Percentiles rank a stretch among this genome's conserved stretches.
Evolutionary conservation across 495 filamentous ascomycete species (phyloP).

Genomic region (Thozetella sp.): DNA sequence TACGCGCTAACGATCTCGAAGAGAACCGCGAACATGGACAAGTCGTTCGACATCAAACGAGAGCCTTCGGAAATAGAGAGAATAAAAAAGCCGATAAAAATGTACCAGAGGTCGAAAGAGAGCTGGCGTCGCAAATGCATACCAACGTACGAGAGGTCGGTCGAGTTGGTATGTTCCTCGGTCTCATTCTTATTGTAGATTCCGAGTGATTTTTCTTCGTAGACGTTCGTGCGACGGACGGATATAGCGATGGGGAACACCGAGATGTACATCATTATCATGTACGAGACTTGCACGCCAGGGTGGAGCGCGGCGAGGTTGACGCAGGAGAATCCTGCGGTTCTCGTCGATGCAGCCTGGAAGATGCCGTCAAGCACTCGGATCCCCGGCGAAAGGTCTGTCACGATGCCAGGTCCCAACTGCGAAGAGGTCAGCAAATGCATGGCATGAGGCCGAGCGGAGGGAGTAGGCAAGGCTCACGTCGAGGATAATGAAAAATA

Average conservation of each 20-base stretch:
- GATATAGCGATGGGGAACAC: constrained; percentile 95
- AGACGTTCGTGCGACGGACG: constrained; percentile 91
- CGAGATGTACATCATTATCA: constrained; percentile 99
- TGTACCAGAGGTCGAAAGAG: constrained; percentile 93
- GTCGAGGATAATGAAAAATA: constrained; percentile 91
- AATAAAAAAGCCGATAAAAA: constrained; percentile 86
- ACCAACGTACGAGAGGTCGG: constrained; percentile 78
- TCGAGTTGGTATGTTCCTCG: constrained; percentile 44
- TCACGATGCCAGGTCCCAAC: constrained; percentile 69
- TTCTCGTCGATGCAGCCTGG: constrained; percentile 84
- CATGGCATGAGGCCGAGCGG: background rate
- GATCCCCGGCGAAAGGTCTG: constrained; percentile 62
- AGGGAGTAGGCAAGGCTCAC: constrained; percentile 59
- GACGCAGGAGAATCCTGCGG: constrained; percentile 83
- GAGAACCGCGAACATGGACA: constrained; percentile 79
- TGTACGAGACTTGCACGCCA: constrained; percentile 89
- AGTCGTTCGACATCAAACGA: constrained; percentile 59
- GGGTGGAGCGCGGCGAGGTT: constrained; percentile 79
- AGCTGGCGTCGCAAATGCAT: constrained; percentile 87
- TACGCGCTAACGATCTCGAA: constrained; percentile 94
- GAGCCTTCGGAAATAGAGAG: constrained; percentile 81
- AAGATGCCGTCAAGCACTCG: constrained; percentile 83
- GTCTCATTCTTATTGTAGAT: constrained; percentile 61
- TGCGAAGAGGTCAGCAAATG: constrained; percentile 22
- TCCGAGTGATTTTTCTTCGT: constrained; percentile 91